Evolutionary conservation across 1,284 basidiomycete species (phyloP), one percentile per base, ranked within the genome.

Genomic region (Tylopilus sp.): DNA sequence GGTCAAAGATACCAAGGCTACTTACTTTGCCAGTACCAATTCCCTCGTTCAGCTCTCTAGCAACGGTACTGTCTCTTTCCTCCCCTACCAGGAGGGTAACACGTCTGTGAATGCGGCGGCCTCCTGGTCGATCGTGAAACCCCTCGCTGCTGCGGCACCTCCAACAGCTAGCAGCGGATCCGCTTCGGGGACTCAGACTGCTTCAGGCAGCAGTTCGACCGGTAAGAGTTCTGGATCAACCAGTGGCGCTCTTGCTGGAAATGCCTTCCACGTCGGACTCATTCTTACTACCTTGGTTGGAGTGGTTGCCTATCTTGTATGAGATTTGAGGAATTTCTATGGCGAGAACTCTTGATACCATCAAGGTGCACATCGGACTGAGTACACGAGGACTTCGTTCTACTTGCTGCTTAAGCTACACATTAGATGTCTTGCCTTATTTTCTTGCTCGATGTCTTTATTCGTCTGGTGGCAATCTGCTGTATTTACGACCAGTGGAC

Each of bases 31-130:
- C 6, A 82, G 84, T 16, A 77, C 78, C 40, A 74, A 70, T 30
- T 74, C 84, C 2, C 76, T 92, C 45, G 82, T 92, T n/a, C 91
- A 92, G 67, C 77, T 93, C 46, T 76, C 82, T 48, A 78, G 79
- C 30, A 71, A 74, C 16, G 89, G 89, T 38, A 70, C 76, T 4
- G 74, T 93, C 35, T 80, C 78, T 42, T 92, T 79, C 74, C 69
- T 92, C 34, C 73, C 82, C 1, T 86, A 83, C 68, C 78, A 69
- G 44, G 66, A 77, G 44, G 71, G 69, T 26, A 74, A 77, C 55
- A 64, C 66, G 6, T 59, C 62, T 6, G 67, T 70, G 33, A 81
- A 80, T 65, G 59, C 71, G 2, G 67, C 65, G 2, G 78, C 79
- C 3, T 57, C 68, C n/a, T 84, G 82, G 81, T 67, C 68, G 25